Conservation (phyloP, 495 filamentous ascomycete genomes). For the Tricharina praecox region DNA sequence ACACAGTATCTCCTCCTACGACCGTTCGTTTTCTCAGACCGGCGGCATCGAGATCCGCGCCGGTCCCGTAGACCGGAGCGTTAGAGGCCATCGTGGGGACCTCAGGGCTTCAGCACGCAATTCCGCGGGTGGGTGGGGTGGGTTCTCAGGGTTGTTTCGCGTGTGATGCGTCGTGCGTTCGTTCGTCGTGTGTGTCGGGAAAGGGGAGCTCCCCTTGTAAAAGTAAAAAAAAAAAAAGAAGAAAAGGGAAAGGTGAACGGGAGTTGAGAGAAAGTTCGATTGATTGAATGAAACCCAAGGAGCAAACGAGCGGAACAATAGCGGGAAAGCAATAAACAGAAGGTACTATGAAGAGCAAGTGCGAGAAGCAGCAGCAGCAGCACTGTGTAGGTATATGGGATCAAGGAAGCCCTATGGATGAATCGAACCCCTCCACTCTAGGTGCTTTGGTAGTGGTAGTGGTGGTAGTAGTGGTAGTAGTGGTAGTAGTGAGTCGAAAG, state of each 20-base stretch:
- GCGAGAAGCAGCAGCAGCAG: background rate
- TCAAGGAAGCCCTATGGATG: no score
- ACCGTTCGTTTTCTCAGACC: constrained; percentile 5
- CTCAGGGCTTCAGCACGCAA: background rate
- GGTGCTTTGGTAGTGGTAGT: no score
- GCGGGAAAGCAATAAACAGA: background rate
- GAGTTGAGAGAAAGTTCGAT: no score
- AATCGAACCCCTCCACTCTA: no score
- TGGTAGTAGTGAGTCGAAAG: no score
- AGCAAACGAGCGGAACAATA: background rate
- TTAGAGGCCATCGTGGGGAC: constrained; percentile 3
- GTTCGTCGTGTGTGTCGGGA: no score
- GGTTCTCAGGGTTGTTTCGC: background rate
- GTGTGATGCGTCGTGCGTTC: no score
- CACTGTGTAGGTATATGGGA: background rate
- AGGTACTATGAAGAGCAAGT: no score
- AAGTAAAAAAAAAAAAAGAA: background rate
- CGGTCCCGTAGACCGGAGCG: constrained; percentile 23
- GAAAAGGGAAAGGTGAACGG: no score
- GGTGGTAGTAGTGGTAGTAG: no score
- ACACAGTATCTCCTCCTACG: background rate
- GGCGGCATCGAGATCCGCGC: constrained; percentile 38
- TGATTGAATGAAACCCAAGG: no score
- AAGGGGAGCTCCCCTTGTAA: background rate
- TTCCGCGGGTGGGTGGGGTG: background rate